Evolutionary conservation across 768 basidiomycete genomes (phyloP), one percentile per base, ranked within the genome.

Genomic region (Calocybe gangraenosa): DNA sequence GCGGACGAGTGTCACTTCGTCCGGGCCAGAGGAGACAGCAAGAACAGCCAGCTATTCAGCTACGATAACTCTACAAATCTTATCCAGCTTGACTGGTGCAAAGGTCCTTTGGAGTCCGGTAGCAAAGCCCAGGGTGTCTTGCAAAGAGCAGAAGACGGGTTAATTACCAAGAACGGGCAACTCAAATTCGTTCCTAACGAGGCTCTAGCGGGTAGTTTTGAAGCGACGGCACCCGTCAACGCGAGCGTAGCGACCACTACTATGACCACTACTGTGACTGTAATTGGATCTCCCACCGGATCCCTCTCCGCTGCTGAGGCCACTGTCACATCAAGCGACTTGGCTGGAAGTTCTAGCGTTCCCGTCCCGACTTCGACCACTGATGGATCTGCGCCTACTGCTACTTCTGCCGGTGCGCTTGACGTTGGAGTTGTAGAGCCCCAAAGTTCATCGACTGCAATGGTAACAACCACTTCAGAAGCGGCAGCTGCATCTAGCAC

Each of bases 21-120:
- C 31, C 28, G 38, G n/a, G 4, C 22, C 36, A 11, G 39, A 19
- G 38, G 11, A 15, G 21, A 30, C 3, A 15, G 31, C 31, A n/a
- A n/a, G 7, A 62, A 61, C 53, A 80, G 76, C 50, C 86, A 90
- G 59, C 51, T 66, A 3, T 90, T 88, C 60, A 60, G 71, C 23
- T 87, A 76, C 58, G 65, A 82, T 63, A 11, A 47, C 44, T 0
- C 75, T 71, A 9, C 74, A 77, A 6, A 62, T 64, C 17, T 57
- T 28, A 11, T 28, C 25, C 25, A 28, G 25, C 25, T 11, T 28
- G 11, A 6, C 25, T 5, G 6, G 11, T 11, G 25, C 25, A 5
- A 5, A 6, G 11, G 25, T 11, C 5, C 25, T 11, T 5, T 28
- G 25, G 25, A 28, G 6, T 28, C 55, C 7, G 48, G 30, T 34